Conservation (phyloP, 768 basidiomycete genomes). For the Russula lepida region DNA sequence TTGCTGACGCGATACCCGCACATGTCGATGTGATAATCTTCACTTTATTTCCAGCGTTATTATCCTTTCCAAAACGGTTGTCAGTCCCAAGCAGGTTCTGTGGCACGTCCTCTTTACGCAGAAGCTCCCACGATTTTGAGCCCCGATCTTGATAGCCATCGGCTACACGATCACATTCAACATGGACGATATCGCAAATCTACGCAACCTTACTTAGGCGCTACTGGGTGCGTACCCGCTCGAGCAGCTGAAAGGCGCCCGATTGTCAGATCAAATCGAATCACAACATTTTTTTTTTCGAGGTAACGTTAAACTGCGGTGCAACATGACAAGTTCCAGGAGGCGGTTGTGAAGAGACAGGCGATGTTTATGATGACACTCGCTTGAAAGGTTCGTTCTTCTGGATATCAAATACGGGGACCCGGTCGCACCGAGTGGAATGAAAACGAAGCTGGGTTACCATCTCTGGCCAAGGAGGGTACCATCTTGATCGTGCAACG, state of each 20-base stretch:
- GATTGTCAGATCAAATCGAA: conserved; percentile 8
- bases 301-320: conserved; percentile 7
- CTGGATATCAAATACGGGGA: conserved; percentile 12
- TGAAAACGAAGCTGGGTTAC: conserved; percentile 11
- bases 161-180: conserved; percentile 6
- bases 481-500: conserved; percentile 7
- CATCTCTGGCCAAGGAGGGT: conserved; percentile 1
- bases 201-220: neutral
- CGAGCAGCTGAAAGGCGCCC: neutral
- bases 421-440: neutral
- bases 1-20: conserved; percentile 12
- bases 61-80: neutral
- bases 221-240: conserved; percentile 1
- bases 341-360: conserved; percentile 2
- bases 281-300: conserved; percentile 11
- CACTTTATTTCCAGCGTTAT: neutral
- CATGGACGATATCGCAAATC: conserved; percentile 10
- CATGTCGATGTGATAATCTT: conserved; percentile 13
- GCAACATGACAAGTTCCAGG: neutral
- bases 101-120: neutral
- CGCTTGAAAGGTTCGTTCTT: neutral
- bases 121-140: conserved; percentile 7
- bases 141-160: conserved; percentile 13
- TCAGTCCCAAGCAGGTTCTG: neutral
- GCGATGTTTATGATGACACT: neutral